These are phyloP conservation scores for Pittosporum tobira DNA, from an alignment of 129 eudicot species.

Conservation along the genomic window DNA sequence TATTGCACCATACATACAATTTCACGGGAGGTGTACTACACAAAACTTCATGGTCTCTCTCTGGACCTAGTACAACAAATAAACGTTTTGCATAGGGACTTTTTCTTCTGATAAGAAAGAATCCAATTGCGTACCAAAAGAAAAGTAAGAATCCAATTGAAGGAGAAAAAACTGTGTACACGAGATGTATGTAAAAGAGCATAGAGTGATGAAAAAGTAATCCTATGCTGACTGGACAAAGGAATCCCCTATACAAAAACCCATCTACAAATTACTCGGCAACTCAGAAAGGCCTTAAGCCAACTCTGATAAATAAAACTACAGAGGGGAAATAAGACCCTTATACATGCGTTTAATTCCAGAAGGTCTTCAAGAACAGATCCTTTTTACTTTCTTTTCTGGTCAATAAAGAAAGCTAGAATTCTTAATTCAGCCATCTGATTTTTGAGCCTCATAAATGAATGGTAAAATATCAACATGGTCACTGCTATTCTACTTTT, in stretches of 20 bases:
- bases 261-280: conserved; percentile 25
- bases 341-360: neutral
- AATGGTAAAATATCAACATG: too few relatives aligned
- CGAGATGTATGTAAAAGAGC: too few relatives aligned
- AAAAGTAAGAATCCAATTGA: too few relatives aligned
- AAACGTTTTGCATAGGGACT: neutral
- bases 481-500: too few relatives aligned
- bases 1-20: neutral
- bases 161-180: too few relatives aligned
- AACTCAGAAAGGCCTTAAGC: neutral
- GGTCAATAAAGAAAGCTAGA: too few relatives aligned
- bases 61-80: too few relatives aligned
- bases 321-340: neutral
- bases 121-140: neutral
- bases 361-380: neutral
- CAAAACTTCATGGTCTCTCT: too few relatives aligned
- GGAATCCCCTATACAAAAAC: conserved; percentile 10
- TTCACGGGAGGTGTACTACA: neutral
- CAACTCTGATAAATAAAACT: neutral
- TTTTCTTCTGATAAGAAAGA: neutral
- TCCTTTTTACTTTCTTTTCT: too few relatives aligned
- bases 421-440: too few relatives aligned
- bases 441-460: too few relatives aligned
- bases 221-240: conserved; percentile 26
- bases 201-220: neutral